These are phyloP conservation scores for Fraxinus dipetala DNA, from an alignment of 305 asterid genomes.

Conservation along the genomic window DNA sequence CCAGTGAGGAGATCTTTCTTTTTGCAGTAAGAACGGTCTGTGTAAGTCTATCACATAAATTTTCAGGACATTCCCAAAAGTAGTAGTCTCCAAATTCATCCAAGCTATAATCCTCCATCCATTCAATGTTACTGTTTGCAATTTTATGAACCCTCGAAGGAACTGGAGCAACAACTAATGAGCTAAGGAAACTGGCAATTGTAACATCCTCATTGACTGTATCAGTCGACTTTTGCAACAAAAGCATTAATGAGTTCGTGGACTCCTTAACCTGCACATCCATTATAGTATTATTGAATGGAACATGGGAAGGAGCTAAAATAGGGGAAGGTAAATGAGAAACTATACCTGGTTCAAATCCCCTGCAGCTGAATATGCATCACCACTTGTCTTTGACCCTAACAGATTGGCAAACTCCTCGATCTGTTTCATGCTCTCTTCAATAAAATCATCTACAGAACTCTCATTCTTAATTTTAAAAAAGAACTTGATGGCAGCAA, in stretches of 20 bases:
- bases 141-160: conserved; percentile 51
- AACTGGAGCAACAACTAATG: conserved; percentile 36
- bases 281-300: conserved; percentile 19
- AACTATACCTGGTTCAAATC: conserved; percentile 36
- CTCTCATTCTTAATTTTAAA: conserved; percentile 51
- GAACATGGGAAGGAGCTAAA: conserved; percentile 6
- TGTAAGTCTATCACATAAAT: conserved; percentile 70
- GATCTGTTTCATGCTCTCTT: conserved; percentile 56
- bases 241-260: conserved; percentile 42
- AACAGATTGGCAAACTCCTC: conserved; percentile 49
- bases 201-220: conserved; percentile 44
- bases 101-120: conserved; percentile 46
- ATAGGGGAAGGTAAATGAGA: conserved; percentile 8
- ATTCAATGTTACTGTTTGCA: conserved; percentile 47
- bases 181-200: conserved; percentile 32
- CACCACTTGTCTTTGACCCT: conserved; percentile 36
- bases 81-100: conserved; percentile 61
- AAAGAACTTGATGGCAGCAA: conserved; percentile 62
- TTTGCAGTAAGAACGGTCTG: conserved; percentile 58
- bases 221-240: conserved; percentile 53
- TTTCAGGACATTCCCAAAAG: conserved; percentile 95
- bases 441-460: conserved; percentile 39
- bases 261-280: conserved; percentile 60
- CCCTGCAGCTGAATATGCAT: conserved; percentile 23
- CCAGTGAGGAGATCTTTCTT: conserved; percentile 65